Percentiles rank a stretch among this genome's conserved stretches.
Evolutionary conservation across 1,284 basidiomycete species (phyloP).

Genomic region (Moniliella sp.): DNA sequence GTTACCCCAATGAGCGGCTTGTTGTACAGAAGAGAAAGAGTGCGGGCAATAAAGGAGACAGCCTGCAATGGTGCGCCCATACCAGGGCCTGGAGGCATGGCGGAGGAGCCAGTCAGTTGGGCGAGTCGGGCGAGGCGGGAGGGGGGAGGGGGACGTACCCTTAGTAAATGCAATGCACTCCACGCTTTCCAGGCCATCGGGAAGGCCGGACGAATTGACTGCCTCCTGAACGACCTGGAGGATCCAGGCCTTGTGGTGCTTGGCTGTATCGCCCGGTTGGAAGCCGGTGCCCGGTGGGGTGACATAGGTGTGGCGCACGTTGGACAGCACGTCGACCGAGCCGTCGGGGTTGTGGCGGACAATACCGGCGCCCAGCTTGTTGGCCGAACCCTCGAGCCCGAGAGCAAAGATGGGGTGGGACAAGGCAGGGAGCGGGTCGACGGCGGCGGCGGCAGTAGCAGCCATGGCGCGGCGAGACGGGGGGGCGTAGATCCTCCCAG

Average conservation of each 20-base stretch:
- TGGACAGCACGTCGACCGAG: slow-evolving; percentile 37
- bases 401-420: slow-evolving; percentile 19
- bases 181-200: slow-evolving; percentile 49
- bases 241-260: slow-evolving; percentile 85
- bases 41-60: slow-evolving; percentile 82
- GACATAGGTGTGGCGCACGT: slow-evolving; percentile 80
- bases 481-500: not conserved
- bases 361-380: slow-evolving; percentile 89
- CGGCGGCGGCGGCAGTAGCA: not conserved
- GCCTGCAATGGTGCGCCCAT: slow-evolving; percentile 95
- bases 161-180: slow-evolving; percentile 95
- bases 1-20: slow-evolving; percentile 93
- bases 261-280: slow-evolving; percentile 75
- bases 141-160: slow-evolving; percentile 39
- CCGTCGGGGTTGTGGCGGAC: slow-evolving; percentile 50
- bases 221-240: slow-evolving; percentile 61
- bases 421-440: slow-evolving; percentile 14
- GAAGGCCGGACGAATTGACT: slow-evolving; percentile 45
- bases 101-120: not conserved
- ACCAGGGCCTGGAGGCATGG: slow-evolving; percentile 52
- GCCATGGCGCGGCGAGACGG: not conserved
- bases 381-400: slow-evolving; percentile 42
- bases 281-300: slow-evolving; percentile 96
- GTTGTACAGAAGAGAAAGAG: slow-evolving; percentile 60
- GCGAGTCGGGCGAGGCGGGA: slow-evolving; percentile 1